These are phyloP conservation scores for Cynanchum wilfordii DNA, from an alignment of 257 asterid species.

Conservation along the genomic window DNA sequence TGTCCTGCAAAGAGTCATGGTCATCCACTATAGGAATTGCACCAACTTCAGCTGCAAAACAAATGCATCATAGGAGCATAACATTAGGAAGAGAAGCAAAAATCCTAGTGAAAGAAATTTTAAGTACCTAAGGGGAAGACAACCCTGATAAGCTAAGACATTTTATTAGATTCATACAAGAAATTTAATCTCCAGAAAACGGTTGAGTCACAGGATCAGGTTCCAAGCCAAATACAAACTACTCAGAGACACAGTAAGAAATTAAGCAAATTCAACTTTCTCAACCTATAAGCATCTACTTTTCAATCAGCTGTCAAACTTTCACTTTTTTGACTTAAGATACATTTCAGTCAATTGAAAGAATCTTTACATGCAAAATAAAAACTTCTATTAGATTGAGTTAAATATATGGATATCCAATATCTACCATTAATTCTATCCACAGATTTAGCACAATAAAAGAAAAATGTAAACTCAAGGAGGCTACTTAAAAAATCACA, in stretches of 20 bases:
- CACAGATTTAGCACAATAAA: background rate
- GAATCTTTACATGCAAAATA: background rate
- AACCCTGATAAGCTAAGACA: background rate
- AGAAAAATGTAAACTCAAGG: background rate
- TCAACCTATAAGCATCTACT: background rate
- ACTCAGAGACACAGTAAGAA: background rate
- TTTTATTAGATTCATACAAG: background rate
- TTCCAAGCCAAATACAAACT: background rate
- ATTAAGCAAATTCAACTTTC: background rate
- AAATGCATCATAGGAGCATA: constrained; percentile 4
- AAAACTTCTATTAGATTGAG: background rate
- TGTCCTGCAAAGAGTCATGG: constrained; percentile 64
- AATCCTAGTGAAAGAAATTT: background rate
- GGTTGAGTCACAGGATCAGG: background rate
- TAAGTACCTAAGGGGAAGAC: background rate
- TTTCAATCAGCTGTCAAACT: background rate
- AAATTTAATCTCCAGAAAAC: background rate
- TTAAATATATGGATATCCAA: background rate
- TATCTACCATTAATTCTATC: background rate
- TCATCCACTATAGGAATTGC: constrained; percentile 74
- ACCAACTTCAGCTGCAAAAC: constrained; percentile 60
- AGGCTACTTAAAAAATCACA: background rate
- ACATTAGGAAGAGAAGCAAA: background rate
- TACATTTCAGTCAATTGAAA: background rate
- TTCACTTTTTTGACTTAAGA: background rate